Evolutionary conservation across 2,329 filamentous ascomycete species (phyloP), one percentile per base, ranked within the genome.

Genomic region (Sordariomycetes sp.): DNA sequence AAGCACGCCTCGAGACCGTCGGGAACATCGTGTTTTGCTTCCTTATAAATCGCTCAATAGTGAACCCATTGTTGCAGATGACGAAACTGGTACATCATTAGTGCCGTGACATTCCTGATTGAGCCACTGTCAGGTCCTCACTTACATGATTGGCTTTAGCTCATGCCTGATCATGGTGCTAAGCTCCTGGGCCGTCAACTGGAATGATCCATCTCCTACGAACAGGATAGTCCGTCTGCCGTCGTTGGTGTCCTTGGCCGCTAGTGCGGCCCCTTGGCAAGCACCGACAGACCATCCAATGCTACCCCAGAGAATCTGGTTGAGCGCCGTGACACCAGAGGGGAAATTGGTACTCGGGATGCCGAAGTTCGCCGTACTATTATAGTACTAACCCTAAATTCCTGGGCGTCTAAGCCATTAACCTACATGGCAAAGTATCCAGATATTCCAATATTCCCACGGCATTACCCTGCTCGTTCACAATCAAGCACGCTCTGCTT

Each of bases 41-140:
- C n/a, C n/a, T n/a, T n/a, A 96, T 95, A 69, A 83, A 88, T 32
- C 91, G 84, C 74, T 96, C 91, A 69, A 95, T 94, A 11, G 90
- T 94, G 73, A 88, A 96, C 14, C 91, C 91, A 46, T 92, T 83
- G 69, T 95, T 95, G 78, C 88, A 90, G 64, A 96, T 87, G 61
- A 94, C 79, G 69, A 96, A 93, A 61, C 82, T 83, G 58, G 6
- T 12, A 20, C 55, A 2, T 4, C 46, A 59, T 70, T 61, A 70
- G 64, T 54, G 34, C 55, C 16, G 5, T 4, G 25, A 24, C 8
- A 14, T 32, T 18, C n/a, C 11, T 20, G 14, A 14, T n/a, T 55
- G n/a, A 10, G 18, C 25, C n/a, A 54, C 34, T 37, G 3, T 12
- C 58, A 10, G 24, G 24, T 3, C n/a, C 24, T 5, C 32, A 73